Base-by-base conservation (phyloP, 495 filamentous ascomycete species). In the Trichoderma reesei region DNA sequence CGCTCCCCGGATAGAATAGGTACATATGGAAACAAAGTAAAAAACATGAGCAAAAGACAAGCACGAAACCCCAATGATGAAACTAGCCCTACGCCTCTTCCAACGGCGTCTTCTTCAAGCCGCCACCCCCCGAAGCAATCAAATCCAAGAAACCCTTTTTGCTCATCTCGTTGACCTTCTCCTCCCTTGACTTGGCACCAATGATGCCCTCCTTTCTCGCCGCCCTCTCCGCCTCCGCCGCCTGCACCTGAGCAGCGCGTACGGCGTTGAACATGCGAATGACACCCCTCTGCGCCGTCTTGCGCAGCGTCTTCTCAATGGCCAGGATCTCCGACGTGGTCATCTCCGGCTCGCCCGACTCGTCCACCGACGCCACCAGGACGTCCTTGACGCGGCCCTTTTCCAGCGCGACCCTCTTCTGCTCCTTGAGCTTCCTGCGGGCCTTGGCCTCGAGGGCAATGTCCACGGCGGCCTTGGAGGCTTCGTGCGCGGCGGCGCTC, bases 221-320 rank as follows among this genome's bases (percentile, higher is more conserved):
- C 42, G 80, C 81, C 76, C 78, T 83, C 69, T 86, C 85, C 10
- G 90, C 91, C 72, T 91, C 85, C 70, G 86, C 83, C 2, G 86
- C 90, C 68, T 87, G 88, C 38, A 96, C 87, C 77, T 98, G 94
- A 16, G 93, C 92, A 8, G 90, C 89, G 38, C 92, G 82, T 37
- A 98, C 90, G 0, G 94, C 95, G 76, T 98, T 96, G 74, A 98
- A 98, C 64, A 98, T 77, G 80, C 92, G 94, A 13, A 97, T 86
- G 20, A 96, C 92, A 81, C 92, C 92, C 37, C 90, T 83, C 78
- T 96, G 90, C 63, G 92, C 91, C 44, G 87, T 90, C 80, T 95
- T 93, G 69, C 86, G 83, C 69, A 96, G 72, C 61, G 84, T 77
- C 77, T 87, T 88, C 79, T 98, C 94, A 71, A 87, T 82, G 73